Conservation (phyloP, 495 filamentous ascomycete species). For the Neurospora tetraspora region DNA sequence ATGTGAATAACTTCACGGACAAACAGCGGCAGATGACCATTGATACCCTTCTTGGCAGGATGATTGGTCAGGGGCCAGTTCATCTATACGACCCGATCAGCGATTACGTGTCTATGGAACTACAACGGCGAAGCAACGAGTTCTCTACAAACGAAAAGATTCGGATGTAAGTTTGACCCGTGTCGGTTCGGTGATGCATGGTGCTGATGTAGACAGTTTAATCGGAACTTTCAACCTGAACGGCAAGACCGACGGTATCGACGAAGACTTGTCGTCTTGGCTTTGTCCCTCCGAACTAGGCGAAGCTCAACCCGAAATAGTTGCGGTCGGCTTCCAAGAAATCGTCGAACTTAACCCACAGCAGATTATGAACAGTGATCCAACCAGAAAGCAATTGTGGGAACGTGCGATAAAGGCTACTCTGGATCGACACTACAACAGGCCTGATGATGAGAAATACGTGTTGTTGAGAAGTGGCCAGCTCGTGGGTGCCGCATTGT, state of each 20-base stretch:
- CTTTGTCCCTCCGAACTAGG: slow-evolving; percentile 50
- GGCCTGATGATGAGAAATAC: slow-evolving; percentile 61
- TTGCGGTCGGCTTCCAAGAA: slow-evolving; percentile 91
- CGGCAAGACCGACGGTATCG: slow-evolving; percentile 63
- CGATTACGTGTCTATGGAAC: slow-evolving; percentile 70
- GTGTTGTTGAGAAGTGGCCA: slow-evolving; percentile 85
- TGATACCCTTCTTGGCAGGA: slow-evolving; percentile 74
- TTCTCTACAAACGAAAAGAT: slow-evolving; percentile 41
- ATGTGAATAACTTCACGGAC: slow-evolving; percentile 95
- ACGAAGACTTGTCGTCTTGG: slow-evolving; percentile 77
- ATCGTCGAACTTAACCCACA: slow-evolving; percentile 94
- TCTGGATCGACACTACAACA: slow-evolving; percentile 58
- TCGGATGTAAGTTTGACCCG: slow-evolving; percentile 28
- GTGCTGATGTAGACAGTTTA: slow-evolving; percentile 48
- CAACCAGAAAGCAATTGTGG: slow-evolving; percentile 73
- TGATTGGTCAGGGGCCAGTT: slow-evolving; percentile 76
- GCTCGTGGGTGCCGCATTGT: slow-evolving; percentile 84
- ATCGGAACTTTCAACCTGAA: slow-evolving; percentile 94
- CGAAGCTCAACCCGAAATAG: slow-evolving; percentile 57
- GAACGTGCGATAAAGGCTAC: slow-evolving; percentile 69
- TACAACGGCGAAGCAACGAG: slow-evolving; percentile 49
- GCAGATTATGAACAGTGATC: slow-evolving; percentile 98
- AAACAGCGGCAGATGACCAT: slow-evolving; percentile 90
- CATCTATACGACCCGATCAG: slow-evolving; percentile 89
- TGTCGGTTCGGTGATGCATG: neutral